Evolutionary conservation across 148 eudicot genomes (phyloP).

Genomic region (Chenopodium formosanum): DNA sequence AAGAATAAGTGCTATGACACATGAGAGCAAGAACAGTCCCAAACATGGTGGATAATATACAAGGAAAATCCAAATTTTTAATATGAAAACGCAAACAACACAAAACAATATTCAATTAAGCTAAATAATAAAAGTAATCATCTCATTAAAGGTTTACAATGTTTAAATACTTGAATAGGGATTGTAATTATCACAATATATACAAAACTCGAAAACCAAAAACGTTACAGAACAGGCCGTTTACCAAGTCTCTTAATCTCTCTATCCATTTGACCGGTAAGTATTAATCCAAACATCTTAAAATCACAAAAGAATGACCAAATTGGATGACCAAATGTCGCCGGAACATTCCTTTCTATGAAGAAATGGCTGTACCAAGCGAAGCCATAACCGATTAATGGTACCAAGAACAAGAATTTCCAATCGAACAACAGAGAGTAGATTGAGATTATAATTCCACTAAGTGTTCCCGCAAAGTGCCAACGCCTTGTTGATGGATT

Average conservation of each 20-base stretch:
- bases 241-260: conserved; percentile 95
- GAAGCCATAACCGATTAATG: conserved; percentile 73
- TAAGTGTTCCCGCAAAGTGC: conserved; percentile 77
- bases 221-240: conserved; percentile 62
- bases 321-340: conserved; percentile 81
- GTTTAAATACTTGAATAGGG: too few relatives aligned
- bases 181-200: too few relatives aligned
- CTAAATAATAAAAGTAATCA: too few relatives aligned
- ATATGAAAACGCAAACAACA: too few relatives aligned
- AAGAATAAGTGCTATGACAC: too few relatives aligned
- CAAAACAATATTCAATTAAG: too few relatives aligned
- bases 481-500: conserved; percentile 87
- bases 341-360: conserved; percentile 75
- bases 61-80: too few relatives aligned
- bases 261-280: conserved; percentile 80
- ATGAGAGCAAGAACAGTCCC: too few relatives aligned
- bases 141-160: too few relatives aligned
- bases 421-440: conserved; percentile 58
- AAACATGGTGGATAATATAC: too few relatives aligned
- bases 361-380: conserved; percentile 96
- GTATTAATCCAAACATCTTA: conserved; percentile 93
- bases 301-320: conserved; percentile 87
- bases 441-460: conserved; percentile 46
- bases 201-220: conserved; percentile 9
- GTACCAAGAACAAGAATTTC: conserved; percentile 63